phyloP scores from a whole-genome alignment of 352 stramenopile species.

The Phytopythium vexans region DNA sequence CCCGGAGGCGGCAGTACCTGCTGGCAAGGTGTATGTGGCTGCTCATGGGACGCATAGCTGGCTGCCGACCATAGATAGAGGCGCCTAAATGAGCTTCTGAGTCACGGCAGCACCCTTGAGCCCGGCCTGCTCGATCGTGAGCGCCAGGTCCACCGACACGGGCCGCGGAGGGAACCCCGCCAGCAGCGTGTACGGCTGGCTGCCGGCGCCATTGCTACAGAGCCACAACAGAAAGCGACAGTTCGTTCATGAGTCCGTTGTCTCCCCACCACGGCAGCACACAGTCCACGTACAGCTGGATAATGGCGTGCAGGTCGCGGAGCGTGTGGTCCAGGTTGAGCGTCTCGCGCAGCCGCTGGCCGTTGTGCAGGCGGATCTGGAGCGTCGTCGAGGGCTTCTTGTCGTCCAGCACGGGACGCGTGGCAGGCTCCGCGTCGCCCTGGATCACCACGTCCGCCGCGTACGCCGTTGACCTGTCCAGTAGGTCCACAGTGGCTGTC shows the following conservation, averaged over 20 bases:
- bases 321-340: conserved; percentile 89
- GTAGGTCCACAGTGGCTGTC: conserved; percentile 10
- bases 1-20: too few relatives aligned
- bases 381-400: conserved; percentile 85
- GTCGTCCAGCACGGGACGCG: conserved; percentile 78
- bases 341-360: conserved; percentile 72
- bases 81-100: conserved; percentile 85
- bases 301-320: conserved; percentile 83
- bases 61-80: neutral
- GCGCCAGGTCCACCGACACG: conserved; percentile 76
- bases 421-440: conserved; percentile 19
- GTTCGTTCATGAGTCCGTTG: too few relatives aligned
- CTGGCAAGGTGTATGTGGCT: too few relatives aligned
- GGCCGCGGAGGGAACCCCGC: conserved; percentile 90
- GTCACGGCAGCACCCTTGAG: conserved; percentile 91
- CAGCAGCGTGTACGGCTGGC: conserved; percentile 87
- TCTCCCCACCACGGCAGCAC: too few relatives aligned
- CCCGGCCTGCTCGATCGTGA: conserved; percentile 89
- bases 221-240: neutral
- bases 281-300: conserved; percentile 67
- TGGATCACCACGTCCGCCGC: conserved; percentile 47
- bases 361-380: conserved; percentile 87
- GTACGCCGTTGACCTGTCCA: conserved; percentile 30
- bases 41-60: too few relatives aligned
- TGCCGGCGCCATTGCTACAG: conserved; percentile 39